Conservation (phyloP, 495 filamentous ascomycete genomes). For the Aspergillus olivimuriae region DNA sequence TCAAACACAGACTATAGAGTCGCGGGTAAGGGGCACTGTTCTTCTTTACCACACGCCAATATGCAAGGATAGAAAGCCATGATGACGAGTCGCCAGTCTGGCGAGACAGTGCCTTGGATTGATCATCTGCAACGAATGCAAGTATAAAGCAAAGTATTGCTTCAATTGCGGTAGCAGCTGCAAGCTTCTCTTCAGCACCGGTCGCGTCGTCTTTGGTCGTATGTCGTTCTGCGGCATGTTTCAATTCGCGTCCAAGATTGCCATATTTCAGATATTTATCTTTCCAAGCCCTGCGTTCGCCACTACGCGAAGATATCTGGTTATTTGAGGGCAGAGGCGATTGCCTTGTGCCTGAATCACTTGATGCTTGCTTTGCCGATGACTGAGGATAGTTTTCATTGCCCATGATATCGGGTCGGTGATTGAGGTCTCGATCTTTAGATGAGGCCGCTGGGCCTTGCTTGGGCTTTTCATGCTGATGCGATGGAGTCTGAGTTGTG, state of each 20-base stretch:
- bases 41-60: constrained; percentile 38
- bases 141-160: constrained; percentile 45
- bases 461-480: constrained; percentile 24
- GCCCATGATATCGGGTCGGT: constrained; percentile 21
- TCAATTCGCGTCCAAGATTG: constrained; percentile 40
- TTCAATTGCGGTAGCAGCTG: constrained; percentile 40
- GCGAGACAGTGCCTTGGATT: constrained; percentile 26
- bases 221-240: constrained; percentile 41
- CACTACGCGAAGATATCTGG: constrained; percentile 20
- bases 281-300: constrained; percentile 38
- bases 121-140: constrained; percentile 43
- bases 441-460: constrained; percentile 19
- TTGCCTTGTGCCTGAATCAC: constrained; percentile 22
- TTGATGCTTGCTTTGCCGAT: constrained; percentile 19
- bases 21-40: constrained; percentile 31
- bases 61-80: constrained; percentile 47
- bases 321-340: constrained; percentile 25
- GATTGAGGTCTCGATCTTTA: constrained; percentile 24
- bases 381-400: constrained; percentile 24
- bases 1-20: constrained; percentile 35
- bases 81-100: constrained; percentile 33
- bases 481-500: constrained; percentile 4
- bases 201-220: constrained; percentile 26
- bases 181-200: constrained; percentile 31
- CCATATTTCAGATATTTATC: constrained; percentile 39